A percentile compares a stretch with the other conserved stretches of the same genome.
Evolutionary conservation across 495 filamentous ascomycete genomes (phyloP).

Genomic region (Neurospora sp.): DNA sequence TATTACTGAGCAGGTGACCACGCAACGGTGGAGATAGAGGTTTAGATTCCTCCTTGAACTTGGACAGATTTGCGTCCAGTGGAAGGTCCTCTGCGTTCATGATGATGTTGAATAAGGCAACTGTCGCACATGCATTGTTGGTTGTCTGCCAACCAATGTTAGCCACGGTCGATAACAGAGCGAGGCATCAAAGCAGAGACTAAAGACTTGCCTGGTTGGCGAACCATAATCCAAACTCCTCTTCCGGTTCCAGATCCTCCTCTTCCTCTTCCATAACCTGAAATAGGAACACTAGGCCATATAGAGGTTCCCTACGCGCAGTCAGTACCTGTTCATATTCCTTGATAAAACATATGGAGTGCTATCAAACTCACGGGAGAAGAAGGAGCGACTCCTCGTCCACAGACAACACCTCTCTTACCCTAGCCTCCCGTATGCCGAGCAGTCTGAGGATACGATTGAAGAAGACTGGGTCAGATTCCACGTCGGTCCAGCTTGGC

Average conservation of each 20-base stretch:
- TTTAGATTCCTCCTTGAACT: conserved; percentile 62
- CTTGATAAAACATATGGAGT: neutral
- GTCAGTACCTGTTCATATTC: neutral
- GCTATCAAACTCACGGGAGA: conserved; percentile 43
- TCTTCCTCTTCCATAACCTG: conserved; percentile 49
- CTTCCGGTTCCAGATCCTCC: conserved; percentile 34
- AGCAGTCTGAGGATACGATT: conserved; percentile 72
- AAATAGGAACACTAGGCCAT: conserved; percentile 78
- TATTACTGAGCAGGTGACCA: conserved; percentile 62
- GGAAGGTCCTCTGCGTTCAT: conserved; percentile 60
- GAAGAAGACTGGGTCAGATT: conserved; percentile 88
- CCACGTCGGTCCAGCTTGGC: conserved; percentile 74
- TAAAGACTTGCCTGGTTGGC: conserved; percentile 64
- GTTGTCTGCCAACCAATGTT: conserved; percentile 44
- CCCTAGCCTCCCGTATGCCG: conserved; percentile 60
- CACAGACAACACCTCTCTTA: conserved; percentile 68
- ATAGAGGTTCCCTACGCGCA: conserved; percentile 52
- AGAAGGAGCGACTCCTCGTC: conserved; percentile 56
- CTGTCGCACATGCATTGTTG: conserved; percentile 75
- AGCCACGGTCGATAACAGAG: neutral
- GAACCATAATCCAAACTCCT: conserved; percentile 65
- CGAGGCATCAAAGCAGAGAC: neutral
- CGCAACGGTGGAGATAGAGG: conserved; percentile 59
- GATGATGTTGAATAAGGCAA: conserved; percentile 82
- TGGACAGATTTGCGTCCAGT: conserved; percentile 53